Evolutionary conservation across 257 asterid genomes (phyloP), one percentile per base, ranked within the genome.

Genomic region (Jacaranda copaia): DNA sequence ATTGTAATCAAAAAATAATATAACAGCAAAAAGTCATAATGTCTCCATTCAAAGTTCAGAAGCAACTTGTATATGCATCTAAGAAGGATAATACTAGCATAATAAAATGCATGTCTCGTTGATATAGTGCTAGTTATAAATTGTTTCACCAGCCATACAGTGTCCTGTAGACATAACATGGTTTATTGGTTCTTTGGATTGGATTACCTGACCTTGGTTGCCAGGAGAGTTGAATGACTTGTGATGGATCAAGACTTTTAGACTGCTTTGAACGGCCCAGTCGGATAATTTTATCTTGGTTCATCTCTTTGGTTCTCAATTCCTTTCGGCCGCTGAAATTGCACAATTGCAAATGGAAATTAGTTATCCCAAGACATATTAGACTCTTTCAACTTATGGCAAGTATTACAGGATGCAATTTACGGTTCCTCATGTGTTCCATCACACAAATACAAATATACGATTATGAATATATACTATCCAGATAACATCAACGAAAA

Each of bases 181-280:
- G 55, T 39, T 25, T 65, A 40, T 64, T 15, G 84, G 79, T 64
- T 58, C 42, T 73, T 77, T 65, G 66, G 81, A 85, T 77, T 65
- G 66, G 81, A 85, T 83, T 88, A 88, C 96, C 96, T 89, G 96
- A 93, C 98, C 98, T 93, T 90, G 97, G 98, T 77, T 62, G 96
- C 98, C 98, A 87, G 8, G 96, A 86, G 69, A 93, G 85, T 77
- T 86, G 91, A 80, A 82, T 49, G 48, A 85, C 97, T 80, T 48
- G 81, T 57, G 98, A 85, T 8, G 96, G 98, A 77, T 90, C 90
- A 72, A 85, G 55, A 42, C 70, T 73, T 78, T 77, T 80, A 59
- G 77, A 81, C 32, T 66, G 81, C 69, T 40, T 38, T 18, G 75
- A 77, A 63, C 43, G 75, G 63, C 77, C 83, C 60, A 63, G 55